Conservation (phyloP, 2,329 filamentous ascomycete species). For the Neonectria neomacrospora region DNA sequence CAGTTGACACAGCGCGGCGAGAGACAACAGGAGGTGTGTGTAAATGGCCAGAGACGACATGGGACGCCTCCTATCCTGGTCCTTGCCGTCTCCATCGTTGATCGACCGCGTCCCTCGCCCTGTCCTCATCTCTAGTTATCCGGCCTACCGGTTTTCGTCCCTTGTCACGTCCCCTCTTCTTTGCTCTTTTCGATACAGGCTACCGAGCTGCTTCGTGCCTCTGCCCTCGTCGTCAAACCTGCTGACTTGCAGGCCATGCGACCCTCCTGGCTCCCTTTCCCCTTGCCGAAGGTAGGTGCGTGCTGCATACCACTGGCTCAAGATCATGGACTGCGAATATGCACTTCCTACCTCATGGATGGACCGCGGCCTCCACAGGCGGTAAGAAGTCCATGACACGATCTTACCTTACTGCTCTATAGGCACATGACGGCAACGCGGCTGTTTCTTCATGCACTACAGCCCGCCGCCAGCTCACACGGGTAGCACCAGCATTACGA, state of each 20-base stretch:
- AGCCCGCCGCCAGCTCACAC: slow-evolving; percentile 36
- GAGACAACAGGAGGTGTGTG: slow-evolving; percentile 9
- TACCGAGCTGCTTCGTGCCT: slow-evolving; percentile 10
- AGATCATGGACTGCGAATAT: background rate
- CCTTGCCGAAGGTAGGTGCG: slow-evolving; percentile 1
- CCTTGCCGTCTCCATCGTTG: slow-evolving; percentile 29
- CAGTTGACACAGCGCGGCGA: slow-evolving; percentile 5
- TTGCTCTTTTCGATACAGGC: slow-evolving; percentile 17
- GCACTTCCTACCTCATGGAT: background rate
- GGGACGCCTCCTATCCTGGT: slow-evolving; percentile 32
- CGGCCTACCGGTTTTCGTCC: slow-evolving; percentile 31
- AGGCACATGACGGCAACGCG: background rate
- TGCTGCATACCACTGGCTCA: background rate
- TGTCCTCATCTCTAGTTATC: slow-evolving; percentile 39
- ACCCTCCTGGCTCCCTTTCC: slow-evolving; percentile 28
- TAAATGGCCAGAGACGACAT: slow-evolving; percentile 25
- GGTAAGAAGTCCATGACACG: slow-evolving; percentile 27
- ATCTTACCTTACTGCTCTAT: slow-evolving; percentile 1
- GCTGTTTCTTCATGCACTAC: slow-evolving; percentile 16
- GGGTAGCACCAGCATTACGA: slow-evolving; percentile 35
- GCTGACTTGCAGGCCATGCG: slow-evolving; percentile 42
- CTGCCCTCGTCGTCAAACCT: slow-evolving; percentile 34
- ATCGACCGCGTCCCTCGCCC: slow-evolving; percentile 33
- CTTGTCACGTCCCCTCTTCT: slow-evolving; percentile 14
- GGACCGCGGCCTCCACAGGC: background rate